phyloP scores from a whole-genome alignment of 75 land plant species.

The Pseudotsuga menziesii region DNA sequence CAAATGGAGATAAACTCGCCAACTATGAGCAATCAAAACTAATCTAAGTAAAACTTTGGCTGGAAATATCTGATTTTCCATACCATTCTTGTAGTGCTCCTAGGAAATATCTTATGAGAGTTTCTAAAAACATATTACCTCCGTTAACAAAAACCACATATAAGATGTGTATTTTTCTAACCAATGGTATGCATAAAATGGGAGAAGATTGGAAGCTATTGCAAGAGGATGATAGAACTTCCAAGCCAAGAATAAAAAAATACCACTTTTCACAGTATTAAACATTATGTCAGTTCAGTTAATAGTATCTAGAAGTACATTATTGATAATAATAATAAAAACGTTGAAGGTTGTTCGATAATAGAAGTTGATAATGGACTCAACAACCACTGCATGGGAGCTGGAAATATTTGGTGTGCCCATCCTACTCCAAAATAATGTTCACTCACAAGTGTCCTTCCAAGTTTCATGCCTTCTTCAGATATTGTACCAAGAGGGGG shows the following conservation, averaged over 20 bases:
- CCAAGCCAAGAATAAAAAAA: slow-evolving; percentile 69
- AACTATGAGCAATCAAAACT: too few relatives aligned
- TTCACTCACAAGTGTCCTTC: slow-evolving; percentile 1
- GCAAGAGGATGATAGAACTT: slow-evolving; percentile 35
- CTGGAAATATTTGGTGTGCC: slow-evolving; percentile 79
- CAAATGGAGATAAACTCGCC: too few relatives aligned
- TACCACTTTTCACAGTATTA: slow-evolving; percentile 49
- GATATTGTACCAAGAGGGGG: slow-evolving; percentile 52
- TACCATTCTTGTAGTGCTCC: slow-evolving; percentile 65
- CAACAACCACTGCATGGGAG: slow-evolving; percentile 85
- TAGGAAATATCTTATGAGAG: slow-evolving; percentile 40
- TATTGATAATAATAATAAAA: background rate
- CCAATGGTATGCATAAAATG: slow-evolving; percentile 43
- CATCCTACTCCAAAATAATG: slow-evolving; percentile 51
- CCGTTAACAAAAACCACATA: slow-evolving; percentile 59
- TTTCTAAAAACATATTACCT: slow-evolving; percentile 63
- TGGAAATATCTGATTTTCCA: too few relatives aligned
- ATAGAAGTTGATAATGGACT: slow-evolving; percentile 61
- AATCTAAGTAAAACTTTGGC: too few relatives aligned
- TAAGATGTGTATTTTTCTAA: slow-evolving; percentile 76
- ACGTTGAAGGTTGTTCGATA: background rate
- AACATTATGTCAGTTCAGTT: background rate
- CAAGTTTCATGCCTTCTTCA: slow-evolving; percentile 48
- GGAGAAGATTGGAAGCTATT: slow-evolving; percentile 10
- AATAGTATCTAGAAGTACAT: background rate